Evolutionary conservation across 1,284 basidiomycete genomes (phyloP).

Genomic region (Irpex sp.): DNA sequence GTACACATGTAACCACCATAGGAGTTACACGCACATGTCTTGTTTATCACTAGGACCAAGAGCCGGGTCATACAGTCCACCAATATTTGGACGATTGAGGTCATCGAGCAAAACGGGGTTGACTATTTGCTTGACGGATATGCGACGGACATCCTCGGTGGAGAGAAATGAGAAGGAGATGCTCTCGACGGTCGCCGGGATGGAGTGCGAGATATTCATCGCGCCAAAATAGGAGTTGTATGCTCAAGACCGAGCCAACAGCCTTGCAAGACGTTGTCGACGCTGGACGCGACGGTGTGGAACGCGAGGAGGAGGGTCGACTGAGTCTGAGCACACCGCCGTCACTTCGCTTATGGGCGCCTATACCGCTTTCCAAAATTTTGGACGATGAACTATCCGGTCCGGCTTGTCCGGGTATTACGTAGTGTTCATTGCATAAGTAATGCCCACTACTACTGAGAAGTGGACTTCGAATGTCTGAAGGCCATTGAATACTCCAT

Average conservation of each 20-base stretch:
- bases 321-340: neutral
- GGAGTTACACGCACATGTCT: conserved; percentile 70
- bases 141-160: conserved; percentile 85
- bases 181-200: conserved; percentile 81
- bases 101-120: conserved; percentile 95
- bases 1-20: conserved; percentile 4
- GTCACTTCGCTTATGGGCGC: neutral
- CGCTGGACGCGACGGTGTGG: neutral
- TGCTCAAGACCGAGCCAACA: neutral
- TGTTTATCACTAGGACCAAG: conserved; percentile 87
- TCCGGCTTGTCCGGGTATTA: neutral
- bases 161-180: conserved; percentile 96
- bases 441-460: neutral
- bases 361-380: neutral
- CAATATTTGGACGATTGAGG: conserved; percentile 86
- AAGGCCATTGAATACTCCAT: neutral
- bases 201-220: conserved; percentile 93
- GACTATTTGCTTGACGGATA: conserved; percentile 96
- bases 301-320: neutral
- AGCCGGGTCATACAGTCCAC: conserved; percentile 94
- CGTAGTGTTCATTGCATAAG: neutral
- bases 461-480: neutral
- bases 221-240: neutral
- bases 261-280: neutral
- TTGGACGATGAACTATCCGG: neutral